Conservation (phyloP, 768 basidiomycete genomes). For the Suillus subaureus region DNA sequence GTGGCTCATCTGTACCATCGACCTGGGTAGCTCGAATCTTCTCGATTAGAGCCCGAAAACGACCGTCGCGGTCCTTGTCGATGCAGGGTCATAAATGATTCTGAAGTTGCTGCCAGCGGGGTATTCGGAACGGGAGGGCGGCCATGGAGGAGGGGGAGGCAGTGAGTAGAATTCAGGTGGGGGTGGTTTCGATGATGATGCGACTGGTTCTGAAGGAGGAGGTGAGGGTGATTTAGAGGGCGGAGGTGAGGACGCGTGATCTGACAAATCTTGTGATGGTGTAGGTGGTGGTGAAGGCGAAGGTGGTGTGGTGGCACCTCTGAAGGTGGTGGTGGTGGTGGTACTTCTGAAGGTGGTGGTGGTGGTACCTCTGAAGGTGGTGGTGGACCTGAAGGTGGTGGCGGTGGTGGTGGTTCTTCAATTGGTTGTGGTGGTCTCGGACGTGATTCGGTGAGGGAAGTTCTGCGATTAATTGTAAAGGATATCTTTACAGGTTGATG, state of each 20-base stretch:
- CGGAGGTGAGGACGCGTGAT: slow-evolving; percentile 22
- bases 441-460: slow-evolving; percentile 27
- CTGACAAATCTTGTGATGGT: slow-evolving; percentile 24
- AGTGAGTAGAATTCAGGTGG: slow-evolving; percentile 41
- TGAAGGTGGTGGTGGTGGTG: slow-evolving; percentile 39
- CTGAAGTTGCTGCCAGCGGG: slow-evolving; percentile 55
- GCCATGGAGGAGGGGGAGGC: slow-evolving; percentile 54
- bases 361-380: too few species aligned
- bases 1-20: slow-evolving; percentile 34
- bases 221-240: slow-evolving; percentile 15
- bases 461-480: slow-evolving; percentile 32
- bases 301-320: too few species aligned
- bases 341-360: slow-evolving; percentile 22
- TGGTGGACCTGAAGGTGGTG: slow-evolving; percentile 30
- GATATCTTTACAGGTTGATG: slow-evolving; percentile 36
- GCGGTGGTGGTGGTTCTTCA: slow-evolving; percentile 39
- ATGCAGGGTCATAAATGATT: slow-evolving; percentile 62
- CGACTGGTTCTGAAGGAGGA: slow-evolving; percentile 27
- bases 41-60: slow-evolving; percentile 43
- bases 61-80: slow-evolving; percentile 48
- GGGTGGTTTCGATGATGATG: slow-evolving; percentile 27
- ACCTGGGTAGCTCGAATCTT: slow-evolving; percentile 39
- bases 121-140: slow-evolving; percentile 52
- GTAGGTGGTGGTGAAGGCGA: slow-evolving; percentile 20
- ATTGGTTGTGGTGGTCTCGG: slow-evolving; percentile 39